These are phyloP conservation scores for Ophiostoma australiae DNA, from an alignment of 2,329 filamentous ascomycete genomes.

Conservation along the genomic window DNA sequence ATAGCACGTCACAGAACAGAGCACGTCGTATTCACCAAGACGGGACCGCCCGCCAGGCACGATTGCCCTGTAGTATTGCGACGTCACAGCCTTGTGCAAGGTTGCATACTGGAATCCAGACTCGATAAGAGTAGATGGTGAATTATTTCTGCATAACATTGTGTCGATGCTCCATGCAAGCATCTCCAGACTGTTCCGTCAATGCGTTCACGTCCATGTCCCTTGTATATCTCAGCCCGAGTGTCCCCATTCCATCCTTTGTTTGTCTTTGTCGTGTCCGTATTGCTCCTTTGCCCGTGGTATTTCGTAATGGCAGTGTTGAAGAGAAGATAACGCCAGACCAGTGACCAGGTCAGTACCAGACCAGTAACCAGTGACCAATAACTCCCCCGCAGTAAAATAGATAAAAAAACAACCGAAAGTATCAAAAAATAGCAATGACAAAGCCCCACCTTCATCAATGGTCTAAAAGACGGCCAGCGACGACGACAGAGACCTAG, in stretches of 20 bases:
- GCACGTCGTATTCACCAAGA: not conserved
- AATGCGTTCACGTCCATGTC: not conserved
- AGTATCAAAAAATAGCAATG: not conserved
- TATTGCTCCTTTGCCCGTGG: conserved; percentile 1
- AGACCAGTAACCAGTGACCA: not conserved
- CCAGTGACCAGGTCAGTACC: no score
- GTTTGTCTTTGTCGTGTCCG: not conserved
- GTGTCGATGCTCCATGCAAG: not conserved
- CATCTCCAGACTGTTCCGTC: not conserved
- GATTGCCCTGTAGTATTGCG: not conserved
- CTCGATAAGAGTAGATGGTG: not conserved
- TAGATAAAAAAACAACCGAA: not conserved
- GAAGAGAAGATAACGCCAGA: not conserved
- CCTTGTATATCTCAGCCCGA: not conserved
- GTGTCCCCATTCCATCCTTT: not conserved
- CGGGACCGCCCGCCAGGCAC: not conserved
- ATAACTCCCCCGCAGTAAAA: not conserved
- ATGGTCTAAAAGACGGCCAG: conserved; percentile 24
- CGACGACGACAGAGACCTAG: conserved; percentile 25
- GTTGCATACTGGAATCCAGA: not conserved
- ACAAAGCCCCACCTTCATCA: not conserved
- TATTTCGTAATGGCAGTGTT: conserved; percentile 7
- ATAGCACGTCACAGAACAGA: no score
- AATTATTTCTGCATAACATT: not conserved
- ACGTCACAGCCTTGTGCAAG: not conserved